A percentile compares a stretch with the other conserved stretches of the same genome.
phyloP scores from a whole-genome alignment of 2,329 filamentous ascomycete genomes.

The Xylariaceae sp. region DNA sequence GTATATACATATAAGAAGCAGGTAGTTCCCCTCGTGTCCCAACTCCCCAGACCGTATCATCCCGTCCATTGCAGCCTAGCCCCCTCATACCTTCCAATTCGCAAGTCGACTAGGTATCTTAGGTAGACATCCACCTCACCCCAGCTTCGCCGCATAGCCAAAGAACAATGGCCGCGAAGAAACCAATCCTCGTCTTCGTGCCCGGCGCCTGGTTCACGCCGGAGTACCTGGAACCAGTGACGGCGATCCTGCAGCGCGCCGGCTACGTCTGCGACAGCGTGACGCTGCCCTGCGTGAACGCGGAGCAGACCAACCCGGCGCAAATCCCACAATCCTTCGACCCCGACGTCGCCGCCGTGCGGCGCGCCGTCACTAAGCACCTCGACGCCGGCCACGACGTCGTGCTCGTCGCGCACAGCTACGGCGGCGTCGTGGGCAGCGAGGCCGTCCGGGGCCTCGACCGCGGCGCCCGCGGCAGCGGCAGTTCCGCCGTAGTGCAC shows the following conservation, averaged over 20 bases:
- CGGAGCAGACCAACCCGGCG: conserved; percentile 12
- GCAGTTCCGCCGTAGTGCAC: conserved; percentile 16
- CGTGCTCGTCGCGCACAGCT: conserved; percentile 22
- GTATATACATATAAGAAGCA: not conserved
- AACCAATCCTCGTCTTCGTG: conserved; percentile 22
- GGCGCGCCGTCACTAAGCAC: conserved; percentile 14
- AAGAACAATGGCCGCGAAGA: conserved; percentile 10
- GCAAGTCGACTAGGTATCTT: not conserved
- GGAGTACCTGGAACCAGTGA: conserved; percentile 16
- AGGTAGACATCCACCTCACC: not conserved
- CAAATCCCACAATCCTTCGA: conserved; percentile 16
- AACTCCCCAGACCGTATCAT: not conserved
- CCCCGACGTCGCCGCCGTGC: conserved; percentile 19
- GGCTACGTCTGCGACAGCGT: conserved; percentile 21
- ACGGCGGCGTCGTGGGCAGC: conserved; percentile 26
- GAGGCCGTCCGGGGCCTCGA: conserved; percentile 25
- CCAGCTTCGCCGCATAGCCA: not conserved
- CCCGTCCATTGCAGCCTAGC: not conserved
- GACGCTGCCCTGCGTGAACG: conserved; percentile 19
- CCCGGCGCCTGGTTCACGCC: conserved; percentile 24
- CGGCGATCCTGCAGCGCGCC: conserved; percentile 16
- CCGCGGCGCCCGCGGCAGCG: conserved; percentile 11
- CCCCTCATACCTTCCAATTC: not conserved
- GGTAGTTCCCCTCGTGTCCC: not conserved
- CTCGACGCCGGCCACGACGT: conserved; percentile 24